Conservation (phyloP, 345 rosid species). For the Brassica carinata region DNA sequence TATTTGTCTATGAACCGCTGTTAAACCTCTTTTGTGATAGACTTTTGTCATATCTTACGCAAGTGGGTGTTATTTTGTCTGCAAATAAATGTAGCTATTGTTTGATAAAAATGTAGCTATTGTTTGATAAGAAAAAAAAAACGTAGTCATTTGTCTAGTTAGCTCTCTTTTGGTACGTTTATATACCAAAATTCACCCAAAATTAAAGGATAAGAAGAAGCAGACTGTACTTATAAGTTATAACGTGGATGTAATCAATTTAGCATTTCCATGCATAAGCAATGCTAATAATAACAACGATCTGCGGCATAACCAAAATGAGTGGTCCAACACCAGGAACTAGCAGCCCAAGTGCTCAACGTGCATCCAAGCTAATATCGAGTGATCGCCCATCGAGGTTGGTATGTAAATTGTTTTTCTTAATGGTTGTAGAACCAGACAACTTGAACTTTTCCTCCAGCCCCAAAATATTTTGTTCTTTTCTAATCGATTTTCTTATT, state of each 20-base stretch:
- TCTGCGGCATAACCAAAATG: slow-evolving; percentile 2
- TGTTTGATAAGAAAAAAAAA: too few relatives aligned
- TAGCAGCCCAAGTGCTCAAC: background rate
- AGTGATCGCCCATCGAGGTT: background rate
- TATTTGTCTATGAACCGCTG: background rate
- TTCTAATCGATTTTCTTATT: background rate
- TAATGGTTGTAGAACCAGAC: background rate
- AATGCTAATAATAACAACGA: background rate
- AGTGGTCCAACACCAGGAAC: slow-evolving; percentile 31
- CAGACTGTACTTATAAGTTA: background rate
- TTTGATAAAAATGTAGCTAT: too few relatives aligned
- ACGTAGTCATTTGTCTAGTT: background rate
- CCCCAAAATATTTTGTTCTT: background rate
- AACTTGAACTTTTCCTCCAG: background rate
- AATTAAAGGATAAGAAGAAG: background rate
- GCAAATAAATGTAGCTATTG: background rate
- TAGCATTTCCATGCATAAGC: background rate
- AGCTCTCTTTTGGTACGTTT: background rate
- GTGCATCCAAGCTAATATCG: background rate
- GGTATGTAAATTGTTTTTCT: background rate
- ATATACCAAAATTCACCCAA: background rate
- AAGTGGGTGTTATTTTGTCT: background rate
- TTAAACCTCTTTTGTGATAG: background rate
- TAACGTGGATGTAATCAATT: background rate
- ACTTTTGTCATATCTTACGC: background rate